These are phyloP conservation scores for Serpula lacrymans DNA, from an alignment of 768 basidiomycete species.

Conservation along the genomic window DNA sequence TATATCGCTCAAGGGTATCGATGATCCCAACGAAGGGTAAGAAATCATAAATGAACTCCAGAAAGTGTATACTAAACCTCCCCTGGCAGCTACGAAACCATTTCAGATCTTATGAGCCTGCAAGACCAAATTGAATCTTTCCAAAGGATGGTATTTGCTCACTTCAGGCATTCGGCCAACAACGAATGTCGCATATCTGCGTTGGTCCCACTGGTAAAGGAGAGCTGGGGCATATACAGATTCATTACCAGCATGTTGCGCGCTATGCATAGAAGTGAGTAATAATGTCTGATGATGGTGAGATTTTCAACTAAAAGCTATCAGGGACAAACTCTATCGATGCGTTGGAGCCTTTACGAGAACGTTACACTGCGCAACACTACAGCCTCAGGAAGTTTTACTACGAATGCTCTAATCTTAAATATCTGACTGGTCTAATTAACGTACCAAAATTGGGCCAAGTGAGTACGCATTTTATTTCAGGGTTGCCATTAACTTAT, in stretches of 20 bases:
- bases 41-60: constrained; percentile 21
- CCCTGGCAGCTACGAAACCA: constrained; percentile 84
- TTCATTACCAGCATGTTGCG: constrained; percentile 99
- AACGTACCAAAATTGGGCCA: constrained; percentile 97
- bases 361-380: constrained; percentile 89
- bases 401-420: constrained; percentile 98
- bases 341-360: constrained; percentile 82
- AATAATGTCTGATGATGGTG: not conserved
- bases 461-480: constrained; percentile 38
- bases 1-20: constrained; percentile 92
- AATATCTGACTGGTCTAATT: constrained; percentile 94
- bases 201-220: constrained; percentile 95
- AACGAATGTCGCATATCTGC: constrained; percentile 98
- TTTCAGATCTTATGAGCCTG: constrained; percentile 93
- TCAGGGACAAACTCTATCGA: constrained; percentile 88
- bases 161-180: constrained; percentile 86
- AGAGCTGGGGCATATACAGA: constrained; percentile 98
- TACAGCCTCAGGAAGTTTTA: constrained; percentile 95
- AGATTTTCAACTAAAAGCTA: constrained; percentile 4
- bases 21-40: constrained; percentile 99
- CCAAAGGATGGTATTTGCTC: constrained; percentile 95
- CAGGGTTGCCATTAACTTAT: constrained; percentile 1
- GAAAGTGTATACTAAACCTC: constrained; percentile 10
- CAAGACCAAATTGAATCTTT: constrained; percentile 99
- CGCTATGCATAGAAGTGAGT: constrained; percentile 90